Base-by-base conservation (phyloP, 2,329 filamentous ascomycete genomes). In the Fusarium guadeloupense region DNA sequence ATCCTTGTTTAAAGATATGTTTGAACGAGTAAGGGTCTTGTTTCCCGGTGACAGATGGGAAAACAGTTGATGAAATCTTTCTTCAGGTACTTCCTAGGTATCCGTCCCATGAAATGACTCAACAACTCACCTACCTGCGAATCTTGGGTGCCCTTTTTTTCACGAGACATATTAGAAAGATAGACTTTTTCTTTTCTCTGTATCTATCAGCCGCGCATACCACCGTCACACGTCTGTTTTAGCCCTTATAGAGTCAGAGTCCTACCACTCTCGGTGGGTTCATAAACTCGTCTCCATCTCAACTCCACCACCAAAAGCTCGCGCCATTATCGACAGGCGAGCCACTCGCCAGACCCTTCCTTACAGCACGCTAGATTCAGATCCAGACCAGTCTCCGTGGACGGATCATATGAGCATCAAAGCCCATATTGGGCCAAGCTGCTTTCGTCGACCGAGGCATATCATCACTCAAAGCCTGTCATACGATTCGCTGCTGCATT, bases 371-470 rank as follows among this genome's bases (percentile, higher is more conserved):
- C 59, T 54, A 64, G 66, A 68, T 68, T 56, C 62, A 68, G 66
- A 68, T 66, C 64, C 64, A 69, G 67, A 62, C 62, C 61, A 53
- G 53, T 34, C 54, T 48, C 61, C 53, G 63, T 39, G 61, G 60
- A 69, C 66, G 66, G 66, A 59, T 66, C 66, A 51, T 41, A 54
- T 50, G 54, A 68, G 57, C 58, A 51, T 44, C 58, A 49, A 56
- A 56, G 53, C 51, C n/a, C 34, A 31, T 35, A 25, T 37, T n/a
- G 33, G 41, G 21, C 67, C 67, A 69, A 57, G 50, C 67, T 64
- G 53, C 46, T 65, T 69, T 67, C 45, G 67, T 65, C 58, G 65
- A 69, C 67, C 67, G 67, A 69, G 52, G 44, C 50, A 21, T 46
- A 56, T 39, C 41, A 45, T 45, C 62, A 53, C 43, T 43, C 50